Evolutionary conservation across 352 stramenopile species (phyloP).

Genomic region (Pseudoperonospora humuli): DNA sequence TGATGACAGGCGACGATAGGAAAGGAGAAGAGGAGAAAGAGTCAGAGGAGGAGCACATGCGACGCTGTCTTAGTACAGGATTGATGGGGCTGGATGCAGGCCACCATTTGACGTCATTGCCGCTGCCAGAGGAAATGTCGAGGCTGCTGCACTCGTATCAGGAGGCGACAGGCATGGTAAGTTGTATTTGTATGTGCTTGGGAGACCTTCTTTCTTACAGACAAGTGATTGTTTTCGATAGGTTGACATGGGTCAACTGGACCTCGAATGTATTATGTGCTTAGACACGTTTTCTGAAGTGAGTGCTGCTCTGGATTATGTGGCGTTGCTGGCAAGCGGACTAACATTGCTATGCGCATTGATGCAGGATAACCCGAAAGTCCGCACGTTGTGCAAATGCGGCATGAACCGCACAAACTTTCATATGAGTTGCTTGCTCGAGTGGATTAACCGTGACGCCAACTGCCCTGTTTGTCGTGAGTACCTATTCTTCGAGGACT

Average conservation of each 20-base stretch:
- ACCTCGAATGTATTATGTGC: slow-evolving; percentile 86
- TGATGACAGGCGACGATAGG: slow-evolving; percentile 5
- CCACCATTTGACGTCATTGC: slow-evolving; percentile 26
- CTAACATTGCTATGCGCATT: not conserved
- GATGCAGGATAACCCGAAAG: slow-evolving; percentile 57
- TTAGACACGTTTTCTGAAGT: slow-evolving; percentile 63
- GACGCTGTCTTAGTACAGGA: slow-evolving; percentile 14
- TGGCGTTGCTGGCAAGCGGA: not conserved
- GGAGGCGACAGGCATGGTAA: slow-evolving; percentile 45
- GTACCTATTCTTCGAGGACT: slow-evolving; percentile 85
- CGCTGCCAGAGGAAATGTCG: slow-evolving; percentile 20
- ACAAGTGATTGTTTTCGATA: slow-evolving; percentile 3
- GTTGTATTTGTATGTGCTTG: not conserved
- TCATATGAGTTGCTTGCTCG: slow-evolving; percentile 81
- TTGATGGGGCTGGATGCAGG: slow-evolving; percentile 23
- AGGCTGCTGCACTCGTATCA: slow-evolving; percentile 63
- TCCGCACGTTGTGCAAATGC: slow-evolving; percentile 82
- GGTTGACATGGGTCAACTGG: slow-evolving; percentile 50
- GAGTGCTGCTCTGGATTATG: not conserved
- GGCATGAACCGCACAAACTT: slow-evolving; percentile 88
- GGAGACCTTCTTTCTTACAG: not conserved
- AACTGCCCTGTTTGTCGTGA: slow-evolving; percentile 82
- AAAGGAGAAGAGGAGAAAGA: slow-evolving; percentile 3
- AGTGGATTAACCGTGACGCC: slow-evolving; percentile 78
- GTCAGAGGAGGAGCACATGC: slow-evolving; percentile 14